A percentile compares a stretch with the other conserved stretches of the same genome.
These are phyloP conservation scores for Diplodia mutila DNA, from an alignment of 2,329 filamentous ascomycete species.

Conservation along the genomic window DNA sequence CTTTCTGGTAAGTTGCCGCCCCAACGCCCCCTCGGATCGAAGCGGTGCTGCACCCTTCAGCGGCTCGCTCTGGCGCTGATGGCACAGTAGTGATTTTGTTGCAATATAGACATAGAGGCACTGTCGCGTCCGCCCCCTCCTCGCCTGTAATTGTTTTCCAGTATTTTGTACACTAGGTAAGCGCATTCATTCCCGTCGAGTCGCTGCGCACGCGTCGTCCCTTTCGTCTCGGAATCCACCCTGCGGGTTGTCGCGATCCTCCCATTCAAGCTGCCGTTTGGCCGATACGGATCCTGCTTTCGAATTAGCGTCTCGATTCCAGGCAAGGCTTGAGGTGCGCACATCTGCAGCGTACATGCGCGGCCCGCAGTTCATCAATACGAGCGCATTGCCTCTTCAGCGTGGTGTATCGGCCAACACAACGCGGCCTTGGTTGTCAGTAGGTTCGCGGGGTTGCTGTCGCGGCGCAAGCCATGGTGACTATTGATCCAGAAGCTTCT, in stretches of 20 bases:
- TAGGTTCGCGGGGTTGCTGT: no score
- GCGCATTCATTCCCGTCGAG: neutral
- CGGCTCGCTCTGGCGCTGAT: conserved; percentile 25
- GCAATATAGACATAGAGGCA: conserved; percentile 24
- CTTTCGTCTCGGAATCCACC: neutral
- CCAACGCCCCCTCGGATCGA: conserved; percentile 5
- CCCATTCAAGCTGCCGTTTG: neutral
- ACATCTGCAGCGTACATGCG: neutral
- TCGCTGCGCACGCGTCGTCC: neutral
- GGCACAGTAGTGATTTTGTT: conserved; percentile 27
- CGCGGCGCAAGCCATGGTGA: neutral
- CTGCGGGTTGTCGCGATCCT: neutral
- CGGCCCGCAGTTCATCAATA: neutral
- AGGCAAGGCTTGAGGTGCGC: neutral
- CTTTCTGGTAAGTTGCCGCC: conserved; percentile 19
- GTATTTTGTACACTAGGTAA: conserved; percentile 26
- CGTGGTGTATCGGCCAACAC: neutral
- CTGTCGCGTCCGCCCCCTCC: conserved; percentile 17
- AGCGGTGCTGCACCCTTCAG: conserved; percentile 24
- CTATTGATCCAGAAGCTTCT: neutral
- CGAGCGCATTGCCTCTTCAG: neutral
- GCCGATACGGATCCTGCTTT: neutral
- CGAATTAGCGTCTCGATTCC: neutral
- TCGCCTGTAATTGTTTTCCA: conserved; percentile 21
- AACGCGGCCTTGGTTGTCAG: neutral